Conservation (phyloP, 192 early-diverging fungal species). For the Coemansia sp. region DNA sequence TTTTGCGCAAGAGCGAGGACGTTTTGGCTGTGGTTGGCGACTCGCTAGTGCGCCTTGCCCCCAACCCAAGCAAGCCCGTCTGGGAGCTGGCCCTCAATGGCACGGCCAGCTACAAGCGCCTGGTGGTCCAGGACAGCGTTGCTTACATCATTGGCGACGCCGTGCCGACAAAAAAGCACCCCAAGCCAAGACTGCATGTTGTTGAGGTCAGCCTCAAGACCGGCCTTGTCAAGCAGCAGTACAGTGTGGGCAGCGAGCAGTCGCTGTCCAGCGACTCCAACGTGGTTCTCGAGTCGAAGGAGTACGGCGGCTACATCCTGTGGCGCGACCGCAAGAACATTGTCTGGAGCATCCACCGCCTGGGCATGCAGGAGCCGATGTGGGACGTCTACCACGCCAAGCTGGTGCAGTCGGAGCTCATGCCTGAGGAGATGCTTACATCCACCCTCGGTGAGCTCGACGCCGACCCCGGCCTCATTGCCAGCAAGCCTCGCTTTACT, state of each 20-base stretch:
- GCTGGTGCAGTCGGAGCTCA: constrained; percentile 41
- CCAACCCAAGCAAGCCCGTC: constrained; percentile 11
- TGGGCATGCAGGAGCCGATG: constrained; percentile 30
- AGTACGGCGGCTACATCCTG: constrained; percentile 51
- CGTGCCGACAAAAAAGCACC: constrained; percentile 16
- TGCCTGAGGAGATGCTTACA: constrained; percentile 44
- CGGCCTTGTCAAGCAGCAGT: constrained; percentile 40
- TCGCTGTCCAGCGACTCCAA: constrained; percentile 22
- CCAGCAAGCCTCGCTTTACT: constrained; percentile 24
- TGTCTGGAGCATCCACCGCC: constrained; percentile 44
- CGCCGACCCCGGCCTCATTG: constrained; percentile 21
- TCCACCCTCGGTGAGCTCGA: constrained; percentile 48
- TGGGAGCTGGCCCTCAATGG: constrained; percentile 44
- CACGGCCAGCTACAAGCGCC: constrained; percentile 37
- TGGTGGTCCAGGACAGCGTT: constrained; percentile 32
- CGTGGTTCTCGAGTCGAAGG: constrained; percentile 37
- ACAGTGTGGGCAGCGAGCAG: constrained; percentile 34
- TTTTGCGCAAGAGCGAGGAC: constrained; percentile 38
- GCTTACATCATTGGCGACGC: constrained; percentile 49
- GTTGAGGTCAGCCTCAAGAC: constrained; percentile 35
- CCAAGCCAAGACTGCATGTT: constrained; percentile 28
- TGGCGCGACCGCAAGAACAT: constrained; percentile 58
- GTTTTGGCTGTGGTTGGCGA: constrained; percentile 46
- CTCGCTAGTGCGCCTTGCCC: constrained; percentile 33
- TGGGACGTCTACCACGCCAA: constrained; percentile 51